A percentile compares a stretch with the other conserved stretches of the same genome.
Conservation (phyloP, 1,284 basidiomycete species). For the Rhodofomes roseus region DNA sequence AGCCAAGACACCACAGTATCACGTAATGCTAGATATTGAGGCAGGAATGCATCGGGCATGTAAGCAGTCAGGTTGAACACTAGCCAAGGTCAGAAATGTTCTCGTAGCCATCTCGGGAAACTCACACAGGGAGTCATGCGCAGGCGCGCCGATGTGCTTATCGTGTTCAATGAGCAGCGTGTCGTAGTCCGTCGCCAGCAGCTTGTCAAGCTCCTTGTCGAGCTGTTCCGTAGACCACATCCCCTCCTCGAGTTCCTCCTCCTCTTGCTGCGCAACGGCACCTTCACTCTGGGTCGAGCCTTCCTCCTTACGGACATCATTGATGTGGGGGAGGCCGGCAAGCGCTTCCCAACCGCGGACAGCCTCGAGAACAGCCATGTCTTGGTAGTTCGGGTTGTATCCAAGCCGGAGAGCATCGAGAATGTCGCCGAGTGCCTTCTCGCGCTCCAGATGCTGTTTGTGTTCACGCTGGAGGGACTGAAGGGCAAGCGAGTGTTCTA, state of each 20-base stretch:
- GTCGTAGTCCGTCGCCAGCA: slow-evolving; percentile 73
- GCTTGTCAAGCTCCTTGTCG: slow-evolving; percentile 57
- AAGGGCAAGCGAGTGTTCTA: slow-evolving; percentile 73
- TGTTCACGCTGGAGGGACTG: slow-evolving; percentile 74
- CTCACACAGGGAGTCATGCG: slow-evolving; percentile 48
- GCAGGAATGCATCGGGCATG: slow-evolving; percentile 80
- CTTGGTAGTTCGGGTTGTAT: slow-evolving; percentile 98
- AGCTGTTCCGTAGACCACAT: slow-evolving; percentile 53
- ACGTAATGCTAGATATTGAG: slow-evolving; percentile 72
- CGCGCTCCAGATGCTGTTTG: slow-evolving; percentile 68
- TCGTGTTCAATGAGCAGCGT: slow-evolving; percentile 75
- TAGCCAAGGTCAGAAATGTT: slow-evolving; percentile 28
- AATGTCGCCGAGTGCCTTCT: slow-evolving; percentile 81
- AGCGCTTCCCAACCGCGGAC: slow-evolving; percentile 91
- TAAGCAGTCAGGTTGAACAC: slow-evolving; percentile 85
- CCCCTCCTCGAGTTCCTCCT: slow-evolving; percentile 38
- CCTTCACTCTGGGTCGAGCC: slow-evolving; percentile 22
- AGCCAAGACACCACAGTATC: slow-evolving; percentile 66
- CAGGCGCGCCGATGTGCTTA: slow-evolving; percentile 49
- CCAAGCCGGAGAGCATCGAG: slow-evolving; percentile 77
- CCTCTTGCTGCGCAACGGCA: slow-evolving; percentile 19
- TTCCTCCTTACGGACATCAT: slow-evolving; percentile 47
- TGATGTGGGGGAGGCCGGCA: slow-evolving; percentile 68
- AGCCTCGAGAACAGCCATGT: slow-evolving; percentile 97
- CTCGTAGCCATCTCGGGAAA: slow-evolving; percentile 12